Evolutionary conservation across 2,329 filamentous ascomycete genomes (phyloP).

Genomic region (Penicillium sp.): DNA sequence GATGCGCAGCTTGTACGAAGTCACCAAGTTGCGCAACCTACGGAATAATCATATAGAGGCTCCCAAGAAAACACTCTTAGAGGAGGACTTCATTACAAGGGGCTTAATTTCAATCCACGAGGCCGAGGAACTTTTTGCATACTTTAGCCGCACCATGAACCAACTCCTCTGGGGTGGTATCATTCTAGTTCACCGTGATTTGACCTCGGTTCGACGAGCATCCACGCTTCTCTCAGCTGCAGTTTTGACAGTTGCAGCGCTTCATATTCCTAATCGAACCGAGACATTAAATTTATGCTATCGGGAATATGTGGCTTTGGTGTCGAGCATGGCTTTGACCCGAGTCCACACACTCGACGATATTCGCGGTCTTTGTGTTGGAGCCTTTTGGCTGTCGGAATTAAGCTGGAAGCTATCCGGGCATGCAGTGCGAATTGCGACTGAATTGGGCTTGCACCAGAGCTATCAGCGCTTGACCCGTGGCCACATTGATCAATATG

Average conservation of each 20-base stretch:
- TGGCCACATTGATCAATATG: slow-evolving; percentile 55
- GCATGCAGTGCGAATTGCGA: slow-evolving; percentile 62
- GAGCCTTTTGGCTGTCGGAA: slow-evolving; percentile 66
- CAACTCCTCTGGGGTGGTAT: slow-evolving; percentile 58
- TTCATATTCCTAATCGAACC: slow-evolving; percentile 61
- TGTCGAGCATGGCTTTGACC: slow-evolving; percentile 62
- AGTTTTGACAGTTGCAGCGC: slow-evolving; percentile 61
- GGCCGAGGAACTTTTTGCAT: slow-evolving; percentile 56
- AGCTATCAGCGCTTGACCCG: slow-evolving; percentile 56
- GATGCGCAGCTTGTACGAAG: slow-evolving; percentile 60
- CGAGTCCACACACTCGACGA: slow-evolving; percentile 62
- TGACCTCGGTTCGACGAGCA: slow-evolving; percentile 58
- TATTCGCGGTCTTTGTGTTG: slow-evolving; percentile 63
- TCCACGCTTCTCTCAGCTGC: slow-evolving; percentile 61
- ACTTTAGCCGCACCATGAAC: slow-evolving; percentile 57
- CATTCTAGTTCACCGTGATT: slow-evolving; percentile 54
- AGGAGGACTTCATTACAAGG: slow-evolving; percentile 57
- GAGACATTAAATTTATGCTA: slow-evolving; percentile 60
- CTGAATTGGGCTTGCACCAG: slow-evolving; percentile 61
- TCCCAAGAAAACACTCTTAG: slow-evolving; percentile 43
- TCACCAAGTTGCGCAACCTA: slow-evolving; percentile 54
- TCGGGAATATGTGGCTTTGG: slow-evolving; percentile 60
- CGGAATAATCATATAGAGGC: slow-evolving; percentile 43
- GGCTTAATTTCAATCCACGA: slow-evolving; percentile 53
- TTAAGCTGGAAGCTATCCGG: slow-evolving; percentile 66